These are phyloP conservation scores for Nakaseomyces uthaithaninus DNA, from an alignment of 1,139 yeast genomes.

Conservation along the genomic window DNA sequence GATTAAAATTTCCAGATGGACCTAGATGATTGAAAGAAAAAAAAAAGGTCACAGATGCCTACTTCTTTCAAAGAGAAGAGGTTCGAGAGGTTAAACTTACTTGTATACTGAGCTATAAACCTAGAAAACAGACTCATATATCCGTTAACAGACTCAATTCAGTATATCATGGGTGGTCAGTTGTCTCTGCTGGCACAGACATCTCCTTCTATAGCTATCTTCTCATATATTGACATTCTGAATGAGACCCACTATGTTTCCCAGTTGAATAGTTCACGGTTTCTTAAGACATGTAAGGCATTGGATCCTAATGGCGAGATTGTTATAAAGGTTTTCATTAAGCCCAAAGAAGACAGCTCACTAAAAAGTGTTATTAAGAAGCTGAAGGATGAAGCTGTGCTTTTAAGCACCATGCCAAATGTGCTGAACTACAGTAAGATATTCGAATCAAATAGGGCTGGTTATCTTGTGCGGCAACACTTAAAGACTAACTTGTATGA, in stretches of 20 bases:
- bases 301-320: constrained; percentile 59
- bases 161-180: constrained; percentile 65
- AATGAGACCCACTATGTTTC: constrained; percentile 66
- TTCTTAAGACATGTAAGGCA: constrained; percentile 79
- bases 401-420: constrained; percentile 46
- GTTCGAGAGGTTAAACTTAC: too few relatives aligned
- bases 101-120: background rate
- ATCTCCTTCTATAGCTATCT: constrained; percentile 85
- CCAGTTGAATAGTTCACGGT: constrained; percentile 66
- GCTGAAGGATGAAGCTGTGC: constrained; percentile 29
- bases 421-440: constrained; percentile 65
- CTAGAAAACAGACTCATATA: background rate
- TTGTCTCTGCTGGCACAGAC: constrained; percentile 80
- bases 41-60: too few relatives aligned
- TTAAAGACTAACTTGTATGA: constrained; percentile 75
- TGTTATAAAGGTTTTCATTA: constrained; percentile 73
- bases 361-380: constrained; percentile 19
- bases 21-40: too few relatives aligned
- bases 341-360: constrained; percentile 48
- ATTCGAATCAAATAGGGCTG: constrained; percentile 86
- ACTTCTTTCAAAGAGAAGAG: too few relatives aligned
- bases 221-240: constrained; percentile 78
- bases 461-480: constrained; percentile 78
- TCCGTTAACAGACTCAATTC: too few relatives aligned
- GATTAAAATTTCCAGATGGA: too few relatives aligned